These are phyloP conservation scores for Malassezia japonica DNA, from an alignment of 1,284 basidiomycete species.

Conservation along the genomic window DNA sequence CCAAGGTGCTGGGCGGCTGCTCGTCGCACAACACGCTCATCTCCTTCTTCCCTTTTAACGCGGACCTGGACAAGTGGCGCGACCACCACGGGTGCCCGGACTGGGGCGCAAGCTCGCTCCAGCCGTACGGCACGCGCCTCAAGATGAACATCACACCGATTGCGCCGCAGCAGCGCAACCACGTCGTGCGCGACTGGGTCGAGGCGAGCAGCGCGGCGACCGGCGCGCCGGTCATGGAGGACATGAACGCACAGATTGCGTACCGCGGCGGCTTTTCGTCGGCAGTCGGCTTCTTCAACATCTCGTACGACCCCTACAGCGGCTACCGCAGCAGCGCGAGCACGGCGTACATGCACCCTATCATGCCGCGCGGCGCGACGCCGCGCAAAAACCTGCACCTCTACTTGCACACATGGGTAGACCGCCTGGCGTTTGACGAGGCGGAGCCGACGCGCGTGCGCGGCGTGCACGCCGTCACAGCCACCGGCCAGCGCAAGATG, in stretches of 20 bases:
- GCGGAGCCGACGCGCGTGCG: constrained; percentile 25
- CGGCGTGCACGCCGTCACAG: constrained; percentile 33
- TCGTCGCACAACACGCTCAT: constrained; percentile 49
- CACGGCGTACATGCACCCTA: constrained; percentile 48
- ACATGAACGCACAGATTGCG: constrained; percentile 43
- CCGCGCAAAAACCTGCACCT: constrained; percentile 46
- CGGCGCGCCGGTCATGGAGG: constrained; percentile 41
- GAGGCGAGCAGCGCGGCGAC: constrained; percentile 32
- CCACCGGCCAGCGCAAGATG: constrained; percentile 33
- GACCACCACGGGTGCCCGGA: constrained; percentile 39
- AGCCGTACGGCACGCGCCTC: constrained; percentile 46
- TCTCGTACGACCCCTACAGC: constrained; percentile 48
- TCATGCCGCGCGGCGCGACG: constrained; percentile 44
- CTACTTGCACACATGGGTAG: constrained; percentile 49
- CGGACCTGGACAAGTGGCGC: constrained; percentile 47
- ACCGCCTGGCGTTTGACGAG: constrained; percentile 25
- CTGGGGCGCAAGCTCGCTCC: constrained; percentile 37
- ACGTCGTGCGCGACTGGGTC: constrained; percentile 47
- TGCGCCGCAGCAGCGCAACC: constrained; percentile 45
- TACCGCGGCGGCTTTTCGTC: constrained; percentile 37
- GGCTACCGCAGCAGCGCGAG: constrained; percentile 42
- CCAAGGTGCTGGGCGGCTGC: constrained; percentile 47
- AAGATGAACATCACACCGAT: constrained; percentile 49
- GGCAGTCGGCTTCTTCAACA: constrained; percentile 48
- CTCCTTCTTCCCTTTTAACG: constrained; percentile 48